Conservation (phyloP, 352 stramenopile species). For the Pythium apleroticum region DNA sequence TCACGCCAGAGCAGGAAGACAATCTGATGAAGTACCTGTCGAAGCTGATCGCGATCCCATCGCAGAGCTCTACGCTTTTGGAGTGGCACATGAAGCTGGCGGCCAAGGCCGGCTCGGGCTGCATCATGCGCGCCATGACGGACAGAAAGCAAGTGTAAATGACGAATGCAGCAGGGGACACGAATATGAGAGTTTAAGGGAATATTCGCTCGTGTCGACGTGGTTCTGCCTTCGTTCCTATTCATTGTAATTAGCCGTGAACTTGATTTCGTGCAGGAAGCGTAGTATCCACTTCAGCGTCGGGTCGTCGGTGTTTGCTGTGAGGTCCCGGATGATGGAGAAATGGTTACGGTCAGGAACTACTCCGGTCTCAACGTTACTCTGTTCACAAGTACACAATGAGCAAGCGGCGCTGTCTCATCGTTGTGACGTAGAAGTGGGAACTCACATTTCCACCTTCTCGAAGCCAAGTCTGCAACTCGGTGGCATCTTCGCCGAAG, state of each 20-base stretch:
- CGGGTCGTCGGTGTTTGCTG: slow-evolving; percentile 28
- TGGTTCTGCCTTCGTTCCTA: neutral
- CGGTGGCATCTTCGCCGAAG: slow-evolving; percentile 64
- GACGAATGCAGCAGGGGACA: neutral
- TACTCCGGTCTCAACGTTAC: slow-evolving; percentile 40
- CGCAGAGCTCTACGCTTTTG: slow-evolving; percentile 79
- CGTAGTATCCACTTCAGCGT: slow-evolving; percentile 48
- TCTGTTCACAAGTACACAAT: slow-evolving; percentile 29
- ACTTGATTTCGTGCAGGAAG: slow-evolving; percentile 36
- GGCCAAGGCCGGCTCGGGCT: slow-evolving; percentile 82
- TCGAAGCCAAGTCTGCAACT: slow-evolving; percentile 63
- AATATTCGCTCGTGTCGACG: slow-evolving; percentile 11
- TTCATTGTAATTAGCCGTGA: neutral
- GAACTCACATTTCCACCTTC: slow-evolving; percentile 51
- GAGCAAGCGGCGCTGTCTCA: too few species aligned
- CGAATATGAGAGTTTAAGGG: neutral
- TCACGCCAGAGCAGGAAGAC: slow-evolving; percentile 71
- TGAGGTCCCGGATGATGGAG: slow-evolving; percentile 64
- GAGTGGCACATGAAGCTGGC: slow-evolving; percentile 89
- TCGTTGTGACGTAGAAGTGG: too few species aligned
- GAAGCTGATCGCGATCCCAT: slow-evolving; percentile 68
- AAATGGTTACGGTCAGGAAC: slow-evolving; percentile 70
- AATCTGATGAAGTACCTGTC: slow-evolving; percentile 90
- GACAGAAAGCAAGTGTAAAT: slow-evolving; percentile 86
- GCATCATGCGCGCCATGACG: slow-evolving; percentile 87